phyloP scores from a whole-genome alignment of 495 filamentous ascomycete genomes.

The Amniculicola lignicola region DNA sequence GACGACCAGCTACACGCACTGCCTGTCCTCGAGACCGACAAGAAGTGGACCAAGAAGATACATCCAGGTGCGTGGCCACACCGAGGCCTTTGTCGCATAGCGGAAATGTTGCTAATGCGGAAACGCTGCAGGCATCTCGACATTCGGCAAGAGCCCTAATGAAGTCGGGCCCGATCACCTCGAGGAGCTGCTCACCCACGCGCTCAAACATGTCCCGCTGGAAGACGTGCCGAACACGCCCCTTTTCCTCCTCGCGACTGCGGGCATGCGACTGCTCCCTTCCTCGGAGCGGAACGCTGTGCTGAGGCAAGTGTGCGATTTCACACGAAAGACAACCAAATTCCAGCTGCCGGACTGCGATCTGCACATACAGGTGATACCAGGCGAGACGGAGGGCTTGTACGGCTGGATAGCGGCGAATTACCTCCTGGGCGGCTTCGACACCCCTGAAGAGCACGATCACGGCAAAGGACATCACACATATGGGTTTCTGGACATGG shows the following conservation, averaged over 20 bases:
- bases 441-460: constrained; percentile 67
- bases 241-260: constrained; percentile 91
- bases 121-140: constrained; percentile 65
- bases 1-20: constrained; percentile 62
- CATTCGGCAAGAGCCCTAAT: constrained; percentile 73
- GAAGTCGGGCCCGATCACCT: constrained; percentile 80
- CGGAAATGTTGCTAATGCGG: constrained; percentile 1
- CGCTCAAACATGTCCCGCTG: constrained; percentile 73
- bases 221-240: constrained; percentile 80
- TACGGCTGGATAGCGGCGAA: constrained; percentile 99
- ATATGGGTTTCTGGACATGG: constrained; percentile 98
- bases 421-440: constrained; percentile 91
- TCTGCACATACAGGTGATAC: constrained; percentile 89
- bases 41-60: constrained; percentile 90
- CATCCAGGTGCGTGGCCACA: constrained; percentile 59
- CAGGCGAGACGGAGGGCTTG: constrained; percentile 93
- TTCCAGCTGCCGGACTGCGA: constrained; percentile 89
- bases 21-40: constrained; percentile 76
- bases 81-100: constrained; percentile 5
- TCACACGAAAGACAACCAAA: constrained; percentile 70
- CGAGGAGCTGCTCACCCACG: constrained; percentile 73
- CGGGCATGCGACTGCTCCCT: constrained; percentile 91
- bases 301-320: constrained; percentile 76
- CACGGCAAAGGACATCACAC: constrained; percentile 90
- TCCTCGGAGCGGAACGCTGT: constrained; percentile 66